These are phyloP conservation scores for Spongospora subterranea DNA, from an alignment of 208 protist genomes.

Conservation along the genomic window DNA sequence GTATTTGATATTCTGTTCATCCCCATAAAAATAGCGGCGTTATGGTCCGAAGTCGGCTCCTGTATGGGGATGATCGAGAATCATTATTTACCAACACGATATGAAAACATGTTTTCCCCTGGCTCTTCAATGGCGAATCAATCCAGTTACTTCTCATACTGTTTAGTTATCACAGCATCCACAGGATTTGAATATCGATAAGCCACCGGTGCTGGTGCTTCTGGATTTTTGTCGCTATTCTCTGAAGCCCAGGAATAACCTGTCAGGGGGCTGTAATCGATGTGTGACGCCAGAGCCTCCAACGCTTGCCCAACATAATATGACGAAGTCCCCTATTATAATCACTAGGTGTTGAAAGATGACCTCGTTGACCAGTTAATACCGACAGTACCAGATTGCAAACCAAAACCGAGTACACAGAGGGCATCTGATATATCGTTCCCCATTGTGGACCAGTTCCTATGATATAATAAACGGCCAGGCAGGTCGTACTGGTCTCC, in stretches of 20 bases:
- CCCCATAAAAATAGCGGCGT: too few relatives aligned
- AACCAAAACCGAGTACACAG: constrained; percentile 22
- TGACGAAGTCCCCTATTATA: not conserved
- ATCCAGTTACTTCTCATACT: not conserved
- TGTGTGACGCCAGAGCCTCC: not conserved
- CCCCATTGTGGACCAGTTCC: constrained; percentile 37
- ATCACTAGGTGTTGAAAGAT: not conserved
- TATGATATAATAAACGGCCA: constrained; percentile 25
- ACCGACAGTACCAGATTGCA: not conserved
- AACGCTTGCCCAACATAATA: constrained; percentile 27
- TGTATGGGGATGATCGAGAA: too few relatives aligned
- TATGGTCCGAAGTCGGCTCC: too few relatives aligned
- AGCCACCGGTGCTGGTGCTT: not conserved
- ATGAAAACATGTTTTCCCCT: too few relatives aligned
- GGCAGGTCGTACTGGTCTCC: not conserved
- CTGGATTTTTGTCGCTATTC: not conserved
- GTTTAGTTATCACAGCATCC: not conserved
- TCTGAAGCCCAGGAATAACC: not conserved
- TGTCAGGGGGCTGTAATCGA: not conserved
- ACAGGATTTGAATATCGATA: not conserved
- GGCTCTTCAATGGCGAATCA: not conserved
- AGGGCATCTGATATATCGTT: constrained; percentile 50
- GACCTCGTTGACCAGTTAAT: not conserved
- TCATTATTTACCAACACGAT: too few relatives aligned
- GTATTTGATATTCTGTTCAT: too few relatives aligned